These are phyloP conservation scores for Colletotrichum cuscutae DNA, from an alignment of 2,329 filamentous ascomycete genomes.

Conservation along the genomic window DNA sequence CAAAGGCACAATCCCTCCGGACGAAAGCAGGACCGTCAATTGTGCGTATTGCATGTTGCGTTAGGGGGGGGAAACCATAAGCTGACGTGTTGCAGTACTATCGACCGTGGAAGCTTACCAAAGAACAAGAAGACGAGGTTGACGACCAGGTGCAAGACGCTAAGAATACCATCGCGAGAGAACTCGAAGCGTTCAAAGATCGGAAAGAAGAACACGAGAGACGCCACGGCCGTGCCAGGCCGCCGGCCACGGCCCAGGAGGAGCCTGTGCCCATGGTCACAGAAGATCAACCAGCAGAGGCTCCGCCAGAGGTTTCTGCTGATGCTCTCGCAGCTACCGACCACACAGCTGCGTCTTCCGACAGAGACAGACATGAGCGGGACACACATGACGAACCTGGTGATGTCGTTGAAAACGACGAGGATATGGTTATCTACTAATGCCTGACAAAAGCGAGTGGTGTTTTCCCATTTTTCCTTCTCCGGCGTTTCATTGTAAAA, in stretches of 20 bases:
- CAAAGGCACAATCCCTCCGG: slow-evolving; percentile 76
- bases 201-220: slow-evolving; percentile 51
- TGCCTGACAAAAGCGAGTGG: not conserved
- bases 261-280: slow-evolving; percentile 48
- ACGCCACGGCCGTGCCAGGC: slow-evolving; percentile 39
- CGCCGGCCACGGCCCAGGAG: slow-evolving; percentile 24
- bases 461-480: not conserved
- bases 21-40: slow-evolving; percentile 79
- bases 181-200: slow-evolving; percentile 71
- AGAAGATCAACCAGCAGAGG: slow-evolving; percentile 42
- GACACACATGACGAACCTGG: slow-evolving; percentile 75
- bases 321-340: slow-evolving; percentile 48
- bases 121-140: slow-evolving; percentile 76
- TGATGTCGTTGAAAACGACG: slow-evolving; percentile 83
- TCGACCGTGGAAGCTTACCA: slow-evolving; percentile 80
- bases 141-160: slow-evolving; percentile 75
- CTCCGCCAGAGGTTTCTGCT: slow-evolving; percentile 49
- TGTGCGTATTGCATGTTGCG: slow-evolving; percentile 61
- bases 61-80: not conserved
- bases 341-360: slow-evolving; percentile 44
- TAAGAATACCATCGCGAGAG: slow-evolving; percentile 70
- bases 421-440: slow-evolving; percentile 92
- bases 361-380: slow-evolving; percentile 48
- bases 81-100: slow-evolving; percentile 73
- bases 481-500: not conserved